These are phyloP conservation scores for Dovyalis caffra DNA, from an alignment of 345 rosid genomes.

Conservation along the genomic window DNA sequence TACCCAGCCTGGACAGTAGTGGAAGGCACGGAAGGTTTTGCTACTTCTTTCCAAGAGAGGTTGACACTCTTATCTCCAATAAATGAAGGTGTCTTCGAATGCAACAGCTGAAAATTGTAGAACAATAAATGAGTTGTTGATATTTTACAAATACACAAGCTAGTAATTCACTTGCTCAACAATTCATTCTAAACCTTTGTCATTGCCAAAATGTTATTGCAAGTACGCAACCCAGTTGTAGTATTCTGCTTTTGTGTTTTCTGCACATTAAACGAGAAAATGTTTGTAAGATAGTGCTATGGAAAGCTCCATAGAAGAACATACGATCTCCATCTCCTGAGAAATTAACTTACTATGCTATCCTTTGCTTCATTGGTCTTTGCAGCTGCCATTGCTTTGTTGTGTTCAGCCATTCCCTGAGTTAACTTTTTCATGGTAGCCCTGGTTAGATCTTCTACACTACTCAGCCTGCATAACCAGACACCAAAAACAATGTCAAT, in stretches of 20 bases:
- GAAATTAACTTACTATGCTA: conserved; percentile 54
- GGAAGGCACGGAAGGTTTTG: conserved; percentile 52
- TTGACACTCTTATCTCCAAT: conserved; percentile 85
- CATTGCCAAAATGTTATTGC: conserved; percentile 94
- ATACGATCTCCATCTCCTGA: not conserved
- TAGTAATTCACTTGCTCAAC: not conserved
- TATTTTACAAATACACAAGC: not conserved
- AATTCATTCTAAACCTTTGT: conserved; percentile 59
- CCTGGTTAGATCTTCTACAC: conserved; percentile 86
- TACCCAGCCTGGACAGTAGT: conserved; percentile 60
- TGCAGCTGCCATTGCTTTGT: conserved; percentile 95
- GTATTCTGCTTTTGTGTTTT: conserved; percentile 86
- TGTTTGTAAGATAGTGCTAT: conserved; percentile 6
- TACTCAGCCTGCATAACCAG: conserved; percentile 56
- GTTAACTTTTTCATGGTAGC: conserved; percentile 90
- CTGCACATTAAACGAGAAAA: conserved; percentile 35
- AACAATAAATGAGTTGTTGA: conserved; percentile 12
- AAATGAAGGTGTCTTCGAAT: conserved; percentile 80
- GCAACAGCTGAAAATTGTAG: conserved; percentile 63
- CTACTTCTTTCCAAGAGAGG: conserved; percentile 92
- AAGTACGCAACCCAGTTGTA: conserved; percentile 85
- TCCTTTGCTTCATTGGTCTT: conserved; percentile 92
- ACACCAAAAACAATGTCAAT: not conserved
- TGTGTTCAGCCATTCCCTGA: conserved; percentile 87
- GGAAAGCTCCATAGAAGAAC: not conserved